Evolutionary conservation across 2,329 filamentous ascomycete species (phyloP).

Genomic region (Hymenoscyphus fructigenus): DNA sequence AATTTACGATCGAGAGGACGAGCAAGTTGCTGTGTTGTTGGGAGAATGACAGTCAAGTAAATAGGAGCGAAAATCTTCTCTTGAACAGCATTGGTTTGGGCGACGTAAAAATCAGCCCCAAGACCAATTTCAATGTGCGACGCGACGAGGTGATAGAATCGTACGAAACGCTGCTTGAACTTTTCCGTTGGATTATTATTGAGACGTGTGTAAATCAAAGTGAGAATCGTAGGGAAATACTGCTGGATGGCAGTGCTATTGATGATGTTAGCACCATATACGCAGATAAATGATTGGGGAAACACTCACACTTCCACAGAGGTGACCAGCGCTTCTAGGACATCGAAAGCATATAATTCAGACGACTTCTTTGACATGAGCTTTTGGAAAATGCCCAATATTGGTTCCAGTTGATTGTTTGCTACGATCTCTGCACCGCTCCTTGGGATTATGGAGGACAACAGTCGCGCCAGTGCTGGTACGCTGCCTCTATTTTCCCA

Average conservation of each 20-base stretch:
- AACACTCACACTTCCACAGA: constrained; percentile 66
- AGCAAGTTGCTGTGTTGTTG: constrained; percentile 83
- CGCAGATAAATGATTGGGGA: constrained; percentile 7
- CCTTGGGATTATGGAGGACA: constrained; percentile 80
- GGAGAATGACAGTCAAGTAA: constrained; percentile 84
- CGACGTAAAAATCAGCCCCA: constrained; percentile 89
- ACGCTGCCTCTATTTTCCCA: constrained; percentile 95
- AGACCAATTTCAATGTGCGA: constrained; percentile 71
- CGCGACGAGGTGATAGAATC: constrained; percentile 91
- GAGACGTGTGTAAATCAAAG: constrained; percentile 74
- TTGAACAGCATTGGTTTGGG: constrained; percentile 79
- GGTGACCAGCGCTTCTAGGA: constrained; percentile 77
- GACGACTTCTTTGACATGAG: constrained; percentile 67
- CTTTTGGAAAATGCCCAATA: constrained; percentile 95
- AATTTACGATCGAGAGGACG: constrained; percentile 89
- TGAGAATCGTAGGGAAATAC: constrained; percentile 61
- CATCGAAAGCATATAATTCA: constrained; percentile 83
- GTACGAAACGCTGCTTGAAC: constrained; percentile 82
- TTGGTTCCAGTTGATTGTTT: constrained; percentile 79
- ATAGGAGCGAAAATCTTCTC: constrained; percentile 76
- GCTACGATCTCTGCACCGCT: constrained; percentile 70
- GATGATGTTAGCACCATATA: constrained; percentile 30
- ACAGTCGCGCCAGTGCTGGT: constrained; percentile 81
- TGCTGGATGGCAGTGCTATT: constrained; percentile 60
- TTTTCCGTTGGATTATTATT: constrained; percentile 67